Percentiles rank a stretch among this genome's conserved stretches.
These are phyloP conservation scores for Ascochyta pisi DNA, from an alignment of 2,329 filamentous ascomycete genomes.

Conservation along the genomic window DNA sequence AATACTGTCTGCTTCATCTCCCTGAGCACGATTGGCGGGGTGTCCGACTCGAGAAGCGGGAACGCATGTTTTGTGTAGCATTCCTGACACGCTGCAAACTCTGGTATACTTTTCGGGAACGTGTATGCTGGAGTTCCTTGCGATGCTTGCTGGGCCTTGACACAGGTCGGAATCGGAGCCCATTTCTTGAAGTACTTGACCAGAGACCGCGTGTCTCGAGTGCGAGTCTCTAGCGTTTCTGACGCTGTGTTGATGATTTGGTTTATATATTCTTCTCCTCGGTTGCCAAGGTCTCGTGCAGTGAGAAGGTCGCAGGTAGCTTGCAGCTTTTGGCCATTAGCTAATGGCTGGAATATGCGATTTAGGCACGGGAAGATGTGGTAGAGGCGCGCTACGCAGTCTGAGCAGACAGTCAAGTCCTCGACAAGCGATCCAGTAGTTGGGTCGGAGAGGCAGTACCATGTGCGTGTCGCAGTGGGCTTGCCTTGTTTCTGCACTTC, in stretches of 20 bases:
- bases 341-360: slow-evolving; percentile 21
- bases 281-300: slow-evolving; percentile 6
- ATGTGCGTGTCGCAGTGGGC: slow-evolving; percentile 21
- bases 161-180: slow-evolving; percentile 18
- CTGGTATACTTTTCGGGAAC: slow-evolving; percentile 4
- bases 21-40: not conserved
- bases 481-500: slow-evolving; percentile 21
- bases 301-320: slow-evolving; percentile 30
- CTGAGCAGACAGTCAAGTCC: slow-evolving; percentile 30
- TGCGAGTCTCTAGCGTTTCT: slow-evolving; percentile 4
- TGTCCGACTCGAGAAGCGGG: slow-evolving; percentile 5
- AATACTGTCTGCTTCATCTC: not conserved
- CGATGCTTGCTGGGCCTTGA: not conserved
- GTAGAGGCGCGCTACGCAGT: slow-evolving; percentile 22
- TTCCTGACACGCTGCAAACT: slow-evolving; percentile 25
- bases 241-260: slow-evolving; percentile 15
- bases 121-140: not conserved
- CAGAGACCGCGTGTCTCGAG: slow-evolving; percentile 11
- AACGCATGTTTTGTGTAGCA: slow-evolving; percentile 24
- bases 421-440: slow-evolving; percentile 19
- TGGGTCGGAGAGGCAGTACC: slow-evolving; percentile 29
- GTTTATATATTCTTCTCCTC: slow-evolving; percentile 21
- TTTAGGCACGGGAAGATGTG: slow-evolving; percentile 22
- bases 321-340: slow-evolving; percentile 17
- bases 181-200: slow-evolving; percentile 20